Evolutionary conservation across 305 asterid species (phyloP).

Genomic region (Withania somnifera): DNA sequence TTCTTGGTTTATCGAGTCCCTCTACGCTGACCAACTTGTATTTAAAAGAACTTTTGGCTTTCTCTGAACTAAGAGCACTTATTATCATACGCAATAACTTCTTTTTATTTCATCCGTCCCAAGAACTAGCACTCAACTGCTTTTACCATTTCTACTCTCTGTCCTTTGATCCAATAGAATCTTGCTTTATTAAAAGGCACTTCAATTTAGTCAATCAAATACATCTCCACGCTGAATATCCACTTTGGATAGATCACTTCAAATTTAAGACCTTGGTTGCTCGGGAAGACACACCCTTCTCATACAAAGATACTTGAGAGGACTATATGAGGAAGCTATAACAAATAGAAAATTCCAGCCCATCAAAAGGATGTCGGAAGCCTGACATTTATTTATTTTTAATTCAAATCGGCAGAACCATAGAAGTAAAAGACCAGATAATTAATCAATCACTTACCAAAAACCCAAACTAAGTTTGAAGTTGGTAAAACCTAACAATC

Average conservation of each 20-base stretch:
- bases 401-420: not conserved
- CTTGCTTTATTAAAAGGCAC: not conserved
- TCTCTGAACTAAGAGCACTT: not conserved
- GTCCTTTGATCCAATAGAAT: not conserved
- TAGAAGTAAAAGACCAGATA: not conserved
- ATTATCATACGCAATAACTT: not conserved
- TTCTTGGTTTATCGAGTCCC: not conserved
- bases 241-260: not conserved
- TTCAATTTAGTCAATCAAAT: not conserved
- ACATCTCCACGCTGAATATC: not conserved
- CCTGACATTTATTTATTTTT: not conserved
- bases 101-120: not conserved
- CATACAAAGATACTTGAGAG: not conserved
- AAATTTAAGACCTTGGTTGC: not conserved
- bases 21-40: not conserved
- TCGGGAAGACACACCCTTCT: not conserved
- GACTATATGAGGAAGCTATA: not conserved
- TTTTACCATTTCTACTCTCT: not conserved
- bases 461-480: not conserved
- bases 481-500: not conserved
- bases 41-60: not conserved
- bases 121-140: not conserved
- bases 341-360: not conserved
- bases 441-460: not conserved
- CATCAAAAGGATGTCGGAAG: not conserved